These are phyloP conservation scores for Cladosporium colombiae DNA, from an alignment of 2,329 filamentous ascomycete genomes.

Conservation along the genomic window DNA sequence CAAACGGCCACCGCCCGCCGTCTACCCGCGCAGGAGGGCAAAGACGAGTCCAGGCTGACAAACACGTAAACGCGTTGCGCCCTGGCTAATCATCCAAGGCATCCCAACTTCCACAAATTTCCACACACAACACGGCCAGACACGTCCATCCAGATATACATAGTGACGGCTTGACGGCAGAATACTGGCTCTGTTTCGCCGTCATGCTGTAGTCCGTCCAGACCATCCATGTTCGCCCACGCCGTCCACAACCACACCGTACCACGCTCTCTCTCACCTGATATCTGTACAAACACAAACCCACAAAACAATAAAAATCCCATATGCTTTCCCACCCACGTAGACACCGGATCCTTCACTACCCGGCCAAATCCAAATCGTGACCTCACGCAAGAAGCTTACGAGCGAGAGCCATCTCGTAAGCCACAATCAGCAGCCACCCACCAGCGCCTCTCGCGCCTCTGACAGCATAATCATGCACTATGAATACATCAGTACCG, in stretches of 20 bases:
- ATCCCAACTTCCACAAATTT: background rate
- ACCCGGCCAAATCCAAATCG: background rate
- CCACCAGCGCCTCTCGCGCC: constrained; percentile 4
- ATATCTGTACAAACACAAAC: background rate
- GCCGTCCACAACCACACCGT: background rate
- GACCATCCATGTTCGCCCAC: no score
- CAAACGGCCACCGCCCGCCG: background rate
- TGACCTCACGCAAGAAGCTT: constrained; percentile 10
- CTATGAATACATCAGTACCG: background rate
- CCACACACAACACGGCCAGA: background rate
- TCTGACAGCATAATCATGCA: constrained; percentile 8
- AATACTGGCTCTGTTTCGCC: background rate
- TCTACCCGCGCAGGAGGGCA: constrained; percentile 2
- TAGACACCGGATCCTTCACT: constrained; percentile 9
- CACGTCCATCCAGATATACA: background rate
- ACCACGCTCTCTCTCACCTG: background rate
- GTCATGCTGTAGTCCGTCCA: no score
- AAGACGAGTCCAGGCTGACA: background rate
- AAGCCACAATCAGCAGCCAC: constrained; percentile 19
- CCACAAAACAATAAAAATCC: background rate
- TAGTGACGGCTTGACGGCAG: background rate
- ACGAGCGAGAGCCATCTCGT: background rate
- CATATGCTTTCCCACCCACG: constrained; percentile 4
- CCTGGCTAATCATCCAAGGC: background rate
- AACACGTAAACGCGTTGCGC: background rate